Evolutionary conservation across 2,329 filamentous ascomycete genomes (phyloP).

Genomic region (Zymoseptoria tritici): DNA sequence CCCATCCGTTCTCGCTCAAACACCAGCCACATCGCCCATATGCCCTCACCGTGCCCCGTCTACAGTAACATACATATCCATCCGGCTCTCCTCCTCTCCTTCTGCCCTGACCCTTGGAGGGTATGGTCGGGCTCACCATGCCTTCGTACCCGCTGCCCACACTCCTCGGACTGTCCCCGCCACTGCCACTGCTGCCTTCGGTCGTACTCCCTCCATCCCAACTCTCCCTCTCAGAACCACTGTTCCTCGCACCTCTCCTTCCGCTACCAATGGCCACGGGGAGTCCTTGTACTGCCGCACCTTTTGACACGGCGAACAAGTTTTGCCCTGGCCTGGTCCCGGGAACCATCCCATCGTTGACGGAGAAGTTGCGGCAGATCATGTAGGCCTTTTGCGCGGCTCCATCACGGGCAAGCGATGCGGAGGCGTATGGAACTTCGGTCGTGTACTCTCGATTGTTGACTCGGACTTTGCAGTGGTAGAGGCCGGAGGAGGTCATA

Average conservation of each 20-base stretch:
- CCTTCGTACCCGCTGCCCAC: slow-evolving; percentile 39
- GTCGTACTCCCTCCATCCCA: slow-evolving; percentile 45
- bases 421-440: slow-evolving; percentile 74
- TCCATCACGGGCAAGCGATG: slow-evolving; percentile 79
- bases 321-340: slow-evolving; percentile 48
- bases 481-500: slow-evolving; percentile 66
- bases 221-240: slow-evolving; percentile 28
- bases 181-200: slow-evolving; percentile 40
- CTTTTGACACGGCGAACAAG: slow-evolving; percentile 11
- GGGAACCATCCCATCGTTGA: slow-evolving; percentile 84
- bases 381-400: slow-evolving; percentile 94
- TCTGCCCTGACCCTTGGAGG: not conserved
- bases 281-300: slow-evolving; percentile 50
- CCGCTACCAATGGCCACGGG: slow-evolving; percentile 59
- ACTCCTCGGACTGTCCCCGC: slow-evolving; percentile 44
- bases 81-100: slow-evolving; percentile 8
- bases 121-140: slow-evolving; percentile 20
- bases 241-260: slow-evolving; percentile 40
- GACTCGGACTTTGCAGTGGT: slow-evolving; percentile 75
- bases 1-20: slow-evolving; percentile 36
- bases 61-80: slow-evolving; percentile 26
- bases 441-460: slow-evolving; percentile 97
- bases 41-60: slow-evolving; percentile 31
- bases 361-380: slow-evolving; percentile 95
- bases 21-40: slow-evolving; percentile 40